Percentiles rank a stretch among this genome's conserved stretches.
Conservation (phyloP, 2,329 filamentous ascomycete genomes). For the Colletotrichum kahawae region DNA sequence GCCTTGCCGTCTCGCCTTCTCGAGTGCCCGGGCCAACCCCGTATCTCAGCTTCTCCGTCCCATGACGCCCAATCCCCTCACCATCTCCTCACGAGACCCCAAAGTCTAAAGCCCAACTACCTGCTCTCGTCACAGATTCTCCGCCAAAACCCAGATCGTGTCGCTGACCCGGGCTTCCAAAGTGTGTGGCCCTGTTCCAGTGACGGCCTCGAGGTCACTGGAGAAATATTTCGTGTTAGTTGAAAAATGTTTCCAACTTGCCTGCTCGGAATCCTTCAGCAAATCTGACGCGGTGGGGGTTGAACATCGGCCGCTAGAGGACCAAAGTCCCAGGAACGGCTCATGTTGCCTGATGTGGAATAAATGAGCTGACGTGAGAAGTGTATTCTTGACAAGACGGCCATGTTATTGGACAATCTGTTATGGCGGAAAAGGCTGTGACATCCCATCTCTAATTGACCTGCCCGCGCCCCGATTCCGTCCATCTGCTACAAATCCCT, state of each 20-base stretch:
- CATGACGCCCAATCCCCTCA: neutral
- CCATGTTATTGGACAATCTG: neutral
- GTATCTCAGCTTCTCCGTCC: neutral
- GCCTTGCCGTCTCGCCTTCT: neutral
- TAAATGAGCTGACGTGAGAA: neutral
- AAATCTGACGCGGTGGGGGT: neutral
- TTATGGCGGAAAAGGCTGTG: neutral
- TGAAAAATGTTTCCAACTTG: neutral
- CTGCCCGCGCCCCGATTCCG: neutral
- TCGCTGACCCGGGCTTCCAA: neutral
- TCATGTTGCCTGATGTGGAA: neutral
- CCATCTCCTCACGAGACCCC: neutral
- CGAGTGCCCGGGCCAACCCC: neutral
- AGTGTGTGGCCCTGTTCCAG: neutral
- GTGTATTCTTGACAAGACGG: neutral
- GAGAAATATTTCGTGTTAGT: neutral
- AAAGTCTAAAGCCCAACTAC: conserved; percentile 5
- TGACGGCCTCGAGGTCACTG: neutral
- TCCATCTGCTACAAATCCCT: neutral
- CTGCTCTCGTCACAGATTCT: neutral
- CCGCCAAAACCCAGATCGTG: neutral
- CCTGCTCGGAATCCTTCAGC: neutral
- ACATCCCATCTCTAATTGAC: neutral
- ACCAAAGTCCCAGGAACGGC: neutral
- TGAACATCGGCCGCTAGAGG: neutral